Base-by-base conservation (phyloP, 768 basidiomycete species). In the Russula dissimulans region DNA sequence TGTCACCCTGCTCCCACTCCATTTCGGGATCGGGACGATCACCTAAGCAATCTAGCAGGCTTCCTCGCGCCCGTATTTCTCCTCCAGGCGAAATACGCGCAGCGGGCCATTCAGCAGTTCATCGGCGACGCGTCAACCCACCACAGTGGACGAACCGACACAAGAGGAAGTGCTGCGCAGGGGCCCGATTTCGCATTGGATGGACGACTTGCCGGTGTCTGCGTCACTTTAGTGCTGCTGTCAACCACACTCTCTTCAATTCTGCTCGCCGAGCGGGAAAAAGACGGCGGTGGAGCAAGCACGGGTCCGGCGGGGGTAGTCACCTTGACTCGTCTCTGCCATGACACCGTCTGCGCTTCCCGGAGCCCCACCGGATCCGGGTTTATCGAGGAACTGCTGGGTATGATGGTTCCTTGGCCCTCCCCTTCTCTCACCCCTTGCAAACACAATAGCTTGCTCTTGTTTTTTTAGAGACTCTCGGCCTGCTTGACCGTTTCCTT, bases 401-500 rank as follows among this genome's bases (percentile, higher is more conserved):
- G 69, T 69, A 54, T 34, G 65, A 53, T 15, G 18, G 44, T 44
- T n/a, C 18, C 15, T 41, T 41, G 18, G 22, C 22, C 22, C 22
- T 26, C 2, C 22, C 22, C 22, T 26, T 26, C 44, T 17, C 14
- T 22, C 31, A 4, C 14, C 41, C 34, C 34, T 51, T 51, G 18
- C 49, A 17, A n/a, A 39, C 12, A 22, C 51, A 36, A 36, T 15
- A 11, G 1, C 26, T 54, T 31, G 22, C 36, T 38, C 36, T 38
- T 26, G 22, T 2, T 36, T 17, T 54, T 53, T 17, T 67, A 95
- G 93, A 84, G 63, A 76, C 89, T 5, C 79, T 95, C 15, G 80
- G 81, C 14, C 73, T 85, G n/a, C 75, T 95, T 17, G 87, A 95
- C 68, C 60, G 73, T n/a, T 89, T 95, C 68, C 78, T 94, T 29